phyloP scores from a whole-genome alignment of 2,329 filamentous ascomycete species.

The Nothophaeocryptopus gaeumannii region DNA sequence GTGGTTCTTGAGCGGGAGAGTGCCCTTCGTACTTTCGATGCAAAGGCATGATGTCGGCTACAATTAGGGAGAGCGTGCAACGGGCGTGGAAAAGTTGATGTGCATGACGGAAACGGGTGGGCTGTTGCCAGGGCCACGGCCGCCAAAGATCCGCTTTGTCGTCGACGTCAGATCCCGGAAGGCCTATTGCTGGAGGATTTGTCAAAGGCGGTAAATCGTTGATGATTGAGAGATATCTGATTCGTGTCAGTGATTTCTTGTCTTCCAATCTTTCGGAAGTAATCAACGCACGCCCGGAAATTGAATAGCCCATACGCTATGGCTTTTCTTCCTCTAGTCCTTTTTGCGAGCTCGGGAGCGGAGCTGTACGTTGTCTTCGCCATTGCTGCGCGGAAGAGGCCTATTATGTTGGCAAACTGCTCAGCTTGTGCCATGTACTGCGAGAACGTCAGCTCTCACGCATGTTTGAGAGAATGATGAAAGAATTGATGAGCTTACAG shows the following conservation, averaged over 20 bases:
- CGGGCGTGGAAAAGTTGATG: not conserved
- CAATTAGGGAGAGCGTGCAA: not conserved
- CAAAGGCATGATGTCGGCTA: not conserved
- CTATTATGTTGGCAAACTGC: not conserved
- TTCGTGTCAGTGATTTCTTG: not conserved
- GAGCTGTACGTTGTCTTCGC: not conserved
- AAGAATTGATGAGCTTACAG: too few species aligned
- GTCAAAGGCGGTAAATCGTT: conserved; percentile 1
- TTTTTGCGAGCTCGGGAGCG: not conserved
- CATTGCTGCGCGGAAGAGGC: not conserved
- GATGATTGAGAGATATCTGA: not conserved
- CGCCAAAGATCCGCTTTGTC: not conserved
- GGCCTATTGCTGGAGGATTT: not conserved
- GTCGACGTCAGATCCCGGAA: not conserved
- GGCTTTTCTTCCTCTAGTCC: not conserved
- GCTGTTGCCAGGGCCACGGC: not conserved
- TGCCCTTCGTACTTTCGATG: not conserved
- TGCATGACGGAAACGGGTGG: too few species aligned
- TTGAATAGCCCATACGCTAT: not conserved
- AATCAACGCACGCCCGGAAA: not conserved
- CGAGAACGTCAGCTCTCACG: too few species aligned
- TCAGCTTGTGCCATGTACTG: not conserved
- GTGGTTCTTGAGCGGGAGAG: not conserved
- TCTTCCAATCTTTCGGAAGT: not conserved
- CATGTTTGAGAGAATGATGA: too few species aligned